Evolutionary conservation across 75 land plant species (phyloP).

Genomic region (Sequoiadendron giganteum): DNA sequence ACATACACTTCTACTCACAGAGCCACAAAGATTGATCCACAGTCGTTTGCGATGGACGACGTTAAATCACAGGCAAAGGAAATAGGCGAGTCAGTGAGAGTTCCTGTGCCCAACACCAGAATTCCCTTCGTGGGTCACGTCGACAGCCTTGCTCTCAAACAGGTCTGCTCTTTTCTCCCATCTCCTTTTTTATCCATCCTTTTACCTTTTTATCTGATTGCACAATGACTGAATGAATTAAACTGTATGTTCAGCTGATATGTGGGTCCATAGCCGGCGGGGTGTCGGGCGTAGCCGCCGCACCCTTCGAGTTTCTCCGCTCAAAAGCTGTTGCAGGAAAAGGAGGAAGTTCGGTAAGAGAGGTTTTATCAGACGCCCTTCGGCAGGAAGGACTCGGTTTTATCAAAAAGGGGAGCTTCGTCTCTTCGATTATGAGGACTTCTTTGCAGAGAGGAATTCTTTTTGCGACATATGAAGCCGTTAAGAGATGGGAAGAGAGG

Average conservation of each 20-base stretch:
- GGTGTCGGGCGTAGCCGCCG: constrained; percentile 22
- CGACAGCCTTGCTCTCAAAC: constrained; percentile 33
- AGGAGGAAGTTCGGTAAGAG: constrained; percentile 24
- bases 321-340: constrained; percentile 38
- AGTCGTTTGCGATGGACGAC: neutral
- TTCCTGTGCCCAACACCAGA: constrained; percentile 29
- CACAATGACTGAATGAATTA: neutral
- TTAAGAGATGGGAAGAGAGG: constrained; percentile 31
- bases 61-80: constrained; percentile 15
- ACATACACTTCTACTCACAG: too few species aligned
- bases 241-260: constrained; percentile 18
- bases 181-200: neutral
- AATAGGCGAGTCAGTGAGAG: constrained; percentile 16
- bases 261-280: constrained; percentile 45
- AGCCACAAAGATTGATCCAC: too few species aligned
- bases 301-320: constrained; percentile 30
- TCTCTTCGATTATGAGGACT: constrained; percentile 10
- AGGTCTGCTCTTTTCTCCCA: constrained; percentile 6
- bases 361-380: constrained; percentile 22
- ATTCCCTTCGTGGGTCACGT: constrained; percentile 31
- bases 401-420: constrained; percentile 12
- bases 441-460: constrained; percentile 36
- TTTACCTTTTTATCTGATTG: neutral
- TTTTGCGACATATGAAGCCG: constrained; percentile 40
- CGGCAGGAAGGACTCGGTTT: constrained; percentile 21